Conservation (phyloP, 371 early-diverging fungal genomes). For the Paraphysoderma sedebokerense region DNA sequence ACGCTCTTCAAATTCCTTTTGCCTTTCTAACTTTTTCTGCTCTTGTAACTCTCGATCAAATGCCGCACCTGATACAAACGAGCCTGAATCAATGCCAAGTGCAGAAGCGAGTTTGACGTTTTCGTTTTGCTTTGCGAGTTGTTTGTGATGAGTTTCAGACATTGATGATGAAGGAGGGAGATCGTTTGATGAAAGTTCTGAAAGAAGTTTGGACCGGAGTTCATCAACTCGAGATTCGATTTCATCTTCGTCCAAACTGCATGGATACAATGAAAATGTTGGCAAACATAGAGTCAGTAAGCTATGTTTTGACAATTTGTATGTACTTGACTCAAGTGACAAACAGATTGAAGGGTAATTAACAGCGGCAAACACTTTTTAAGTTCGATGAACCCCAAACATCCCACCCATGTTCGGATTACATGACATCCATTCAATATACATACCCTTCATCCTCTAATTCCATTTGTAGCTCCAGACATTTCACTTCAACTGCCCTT, state of each 20-base stretch:
- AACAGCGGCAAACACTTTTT: slow-evolving; percentile 6
- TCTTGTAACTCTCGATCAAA: slow-evolving; percentile 63
- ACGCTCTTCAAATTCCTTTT: slow-evolving; percentile 19
- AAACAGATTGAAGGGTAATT: neutral
- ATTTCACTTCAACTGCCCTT: slow-evolving; percentile 69
- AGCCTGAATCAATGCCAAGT: slow-evolving; percentile 35
- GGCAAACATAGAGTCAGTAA: no score
- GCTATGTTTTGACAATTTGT: neutral
- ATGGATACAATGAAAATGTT: neutral
- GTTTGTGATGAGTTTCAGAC: slow-evolving; percentile 48
- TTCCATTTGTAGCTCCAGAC: slow-evolving; percentile 51
- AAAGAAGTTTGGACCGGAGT: slow-evolving; percentile 28
- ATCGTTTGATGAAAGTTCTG: slow-evolving; percentile 14
- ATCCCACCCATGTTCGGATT: neutral
- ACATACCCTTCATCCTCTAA: slow-evolving; percentile 64
- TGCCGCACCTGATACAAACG: slow-evolving; percentile 55
- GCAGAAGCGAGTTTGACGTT: slow-evolving; percentile 47
- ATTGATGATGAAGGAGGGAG: slow-evolving; percentile 9
- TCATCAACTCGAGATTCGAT: slow-evolving; percentile 36
- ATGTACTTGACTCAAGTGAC: neutral
- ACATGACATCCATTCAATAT: neutral
- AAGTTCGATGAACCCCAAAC: slow-evolving; percentile 11
- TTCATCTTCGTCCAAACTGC: slow-evolving; percentile 30
- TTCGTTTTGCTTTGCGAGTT: slow-evolving; percentile 48
- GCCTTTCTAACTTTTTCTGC: slow-evolving; percentile 27